Evolutionary conservation across 2,329 filamentous ascomycete species (phyloP), one percentile per base, ranked within the genome.

Genomic region (Aureobasidium sp.): DNA sequence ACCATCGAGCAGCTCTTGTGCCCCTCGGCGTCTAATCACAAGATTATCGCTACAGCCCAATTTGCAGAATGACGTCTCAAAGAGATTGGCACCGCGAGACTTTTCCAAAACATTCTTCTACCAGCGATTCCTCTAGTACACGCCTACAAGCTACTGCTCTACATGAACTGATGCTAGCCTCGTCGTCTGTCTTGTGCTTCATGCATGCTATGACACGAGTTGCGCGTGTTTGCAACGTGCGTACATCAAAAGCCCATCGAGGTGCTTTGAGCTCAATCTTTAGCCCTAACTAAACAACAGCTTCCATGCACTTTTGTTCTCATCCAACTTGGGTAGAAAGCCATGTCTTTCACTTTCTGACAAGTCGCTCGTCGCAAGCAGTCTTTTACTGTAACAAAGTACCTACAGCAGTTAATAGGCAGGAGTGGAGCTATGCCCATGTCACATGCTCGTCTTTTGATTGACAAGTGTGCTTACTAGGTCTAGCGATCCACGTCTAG

Each of bases 61-160:
- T 57, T 57, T 57, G 51, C 53, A 27, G 8, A 23, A 46, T 57
- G 53, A 57, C 53, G 53, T 46, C 27, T 27, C 13, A 10, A 10
- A 31, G 53, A 57, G 31, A 57, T 57, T 57, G 19, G n/a, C 37
- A 57, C 43, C 40, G 53, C 53, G 38, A 57, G 27, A 45, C 43
- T 46, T 10, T 45, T 17, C n/a, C 7, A 19, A 38, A 37, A 37
- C 33, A 37, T 25, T 19, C 21, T 37, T 37, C 25, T n/a, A n/a
- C 19, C 21, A 13, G 6, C 33, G 27, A 2, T 23, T 54, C 37
- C n/a, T n/a, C n/a, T n/a, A n/a, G 7, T 17, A 15, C 2, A 17
- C 33, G 21, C 9, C 49, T 40, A 53, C 21, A 40, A 11, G 25
- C 15, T 40, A 40, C 23, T 53, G 13, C 35, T 27, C 9, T 40